These are phyloP conservation scores for Mycena leptocephala DNA, from an alignment of 768 basidiomycete species.

Conservation along the genomic window DNA sequence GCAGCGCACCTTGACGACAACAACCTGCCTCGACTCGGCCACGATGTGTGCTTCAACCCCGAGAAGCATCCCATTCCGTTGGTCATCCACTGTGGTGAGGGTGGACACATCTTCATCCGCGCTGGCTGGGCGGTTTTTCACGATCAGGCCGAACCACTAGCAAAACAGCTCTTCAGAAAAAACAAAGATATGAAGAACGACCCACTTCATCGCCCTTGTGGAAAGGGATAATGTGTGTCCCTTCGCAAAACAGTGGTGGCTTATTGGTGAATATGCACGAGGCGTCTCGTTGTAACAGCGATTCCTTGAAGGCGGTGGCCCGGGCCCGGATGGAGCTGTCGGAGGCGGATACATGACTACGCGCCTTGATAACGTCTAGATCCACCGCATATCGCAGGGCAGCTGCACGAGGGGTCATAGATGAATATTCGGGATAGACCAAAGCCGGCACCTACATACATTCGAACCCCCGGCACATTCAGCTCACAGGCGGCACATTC, in stretches of 20 bases:
- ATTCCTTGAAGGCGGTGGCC: neutral
- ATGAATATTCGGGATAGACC: too few species aligned
- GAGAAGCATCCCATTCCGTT: constrained; percentile 20
- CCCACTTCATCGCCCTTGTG: constrained; percentile 22
- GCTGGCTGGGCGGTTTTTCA: constrained; percentile 13
- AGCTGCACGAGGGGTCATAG: constrained; percentile 12
- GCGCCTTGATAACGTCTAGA: constrained; percentile 18
- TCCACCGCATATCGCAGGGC: constrained; percentile 26
- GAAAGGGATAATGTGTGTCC: constrained; percentile 22
- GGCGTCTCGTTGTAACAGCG: constrained; percentile 12
- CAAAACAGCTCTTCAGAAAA: neutral
- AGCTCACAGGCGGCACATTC: too few species aligned
- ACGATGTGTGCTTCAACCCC: neutral
- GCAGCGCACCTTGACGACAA: constrained; percentile 13
- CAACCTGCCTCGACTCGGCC: constrained; percentile 11
- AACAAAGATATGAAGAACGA: neutral
- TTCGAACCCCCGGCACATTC: too few species aligned
- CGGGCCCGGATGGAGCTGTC: neutral
- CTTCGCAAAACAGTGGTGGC: constrained; percentile 8
- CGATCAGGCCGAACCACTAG: constrained; percentile 23
- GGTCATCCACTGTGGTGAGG: constrained; percentile 19
- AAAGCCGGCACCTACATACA: too few species aligned
- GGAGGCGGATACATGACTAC: constrained; percentile 3
- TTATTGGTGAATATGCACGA: constrained; percentile 12
- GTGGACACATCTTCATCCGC: constrained; percentile 9